Base-by-base conservation (phyloP, 2,329 filamentous ascomycete species). In the Talaromyces sp. region DNA sequence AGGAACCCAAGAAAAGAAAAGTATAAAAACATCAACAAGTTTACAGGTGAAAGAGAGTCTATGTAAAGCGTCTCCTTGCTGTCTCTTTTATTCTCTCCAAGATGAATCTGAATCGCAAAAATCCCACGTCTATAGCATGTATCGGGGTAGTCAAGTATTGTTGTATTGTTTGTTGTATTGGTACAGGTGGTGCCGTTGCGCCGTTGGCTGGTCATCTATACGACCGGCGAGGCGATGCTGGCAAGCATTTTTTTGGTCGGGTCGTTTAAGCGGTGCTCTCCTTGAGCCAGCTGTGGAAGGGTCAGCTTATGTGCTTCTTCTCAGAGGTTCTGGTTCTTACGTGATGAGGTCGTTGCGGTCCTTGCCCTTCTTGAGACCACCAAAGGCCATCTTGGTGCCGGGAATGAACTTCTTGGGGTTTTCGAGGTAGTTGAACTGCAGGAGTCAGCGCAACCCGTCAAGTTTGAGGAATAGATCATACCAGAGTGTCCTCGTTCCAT, bases 391-490 rank as follows among this genome's bases (percentile, higher is more conserved):
- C 91, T 98, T 99, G 84, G 95, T 99, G 71, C 95, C 95, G 71
- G 95, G 95, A 68, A 99, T 97, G 88, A 93, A 99, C 87, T 98
- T 98, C 89, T 99, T 99, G 83, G 95, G 95, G 89, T 98, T 98
- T 87, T 99, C 95, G 75, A 99, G 93, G 88, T 99, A 99, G 69
- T 88, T 86, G 82, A 96, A 98, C 90, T 93, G 71, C 55, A 11
- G 14, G 10, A 19, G 56, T 58, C 19, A 61, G 35, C 46, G 46
- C 69, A 64, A 67, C 2, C 35, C 52, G n/a, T 9, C 8, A 17
- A 17, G 21, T 11, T 10, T 17, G 0, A 29, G 19, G 2, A 17
- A 29, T 10, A 29, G 6, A 10, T 4, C 26, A 62, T 85, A 93
- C 90, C 72, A 99, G 86, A 80, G 90, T 89, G 67, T 87, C 79